Conservation (phyloP, 768 basidiomycete species). For the Suillus luteus region DNA sequence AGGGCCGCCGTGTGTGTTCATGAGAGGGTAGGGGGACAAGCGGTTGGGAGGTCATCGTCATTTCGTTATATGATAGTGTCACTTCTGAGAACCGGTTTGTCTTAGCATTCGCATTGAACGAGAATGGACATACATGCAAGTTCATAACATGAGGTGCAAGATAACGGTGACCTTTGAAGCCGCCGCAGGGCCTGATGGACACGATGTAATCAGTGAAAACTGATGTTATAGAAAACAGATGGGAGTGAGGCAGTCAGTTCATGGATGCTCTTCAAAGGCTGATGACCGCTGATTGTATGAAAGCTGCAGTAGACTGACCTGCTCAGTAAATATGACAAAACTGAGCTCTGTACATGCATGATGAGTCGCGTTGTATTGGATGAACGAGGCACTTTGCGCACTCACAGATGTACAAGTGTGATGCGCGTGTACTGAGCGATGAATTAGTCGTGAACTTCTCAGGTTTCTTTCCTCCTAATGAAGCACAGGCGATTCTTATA, state of each 20-base stretch:
- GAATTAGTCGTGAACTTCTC: not conserved
- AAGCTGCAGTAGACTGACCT: not conserved
- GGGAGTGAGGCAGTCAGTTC: not conserved
- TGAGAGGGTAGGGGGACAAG: conserved; percentile 1
- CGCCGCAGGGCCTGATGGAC: not conserved
- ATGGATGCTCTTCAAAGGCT: not conserved
- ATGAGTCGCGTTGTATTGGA: not conserved
- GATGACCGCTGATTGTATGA: not conserved
- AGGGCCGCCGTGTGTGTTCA: not conserved
- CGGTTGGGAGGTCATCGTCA: not conserved
- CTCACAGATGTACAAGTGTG: not conserved
- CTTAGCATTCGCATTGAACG: not conserved
- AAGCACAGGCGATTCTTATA: not conserved
- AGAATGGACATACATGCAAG: not conserved
- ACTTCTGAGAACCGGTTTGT: not conserved
- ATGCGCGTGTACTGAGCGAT: not conserved
- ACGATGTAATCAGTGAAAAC: not conserved
- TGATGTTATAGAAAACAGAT: not conserved
- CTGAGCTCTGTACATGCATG: not conserved
- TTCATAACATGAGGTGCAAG: conserved; percentile 5
- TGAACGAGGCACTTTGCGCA: not conserved
- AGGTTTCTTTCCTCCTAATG: not conserved
- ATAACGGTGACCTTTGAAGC: conserved; percentile 3
- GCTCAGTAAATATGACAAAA: not conserved
- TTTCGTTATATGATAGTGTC: not conserved